A percentile compares a stretch with the other conserved stretches of the same genome.
These are phyloP conservation scores for Blastobotrys petasosporus DNA, from an alignment of 1,139 yeast species.

Conservation along the genomic window DNA sequence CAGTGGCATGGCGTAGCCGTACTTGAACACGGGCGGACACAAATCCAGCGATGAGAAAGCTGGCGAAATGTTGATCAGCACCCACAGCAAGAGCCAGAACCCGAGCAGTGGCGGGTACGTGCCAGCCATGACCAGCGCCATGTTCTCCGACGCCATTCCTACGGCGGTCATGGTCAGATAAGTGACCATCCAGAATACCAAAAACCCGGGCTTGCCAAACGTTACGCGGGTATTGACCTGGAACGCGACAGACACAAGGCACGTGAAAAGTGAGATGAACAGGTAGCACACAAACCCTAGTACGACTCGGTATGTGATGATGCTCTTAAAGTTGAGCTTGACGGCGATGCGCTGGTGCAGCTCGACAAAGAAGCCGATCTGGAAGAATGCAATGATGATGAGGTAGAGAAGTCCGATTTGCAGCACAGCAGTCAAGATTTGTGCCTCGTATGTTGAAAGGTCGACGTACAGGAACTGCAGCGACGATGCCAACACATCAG, in stretches of 20 bases:
- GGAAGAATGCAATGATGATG: conserved; percentile 60
- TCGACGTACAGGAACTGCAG: conserved; percentile 12
- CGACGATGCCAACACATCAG: conserved; percentile 14
- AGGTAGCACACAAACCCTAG: conserved; percentile 46
- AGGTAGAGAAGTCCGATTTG: conserved; percentile 63
- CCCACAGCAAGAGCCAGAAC: conserved; percentile 58
- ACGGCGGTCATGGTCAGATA: conserved; percentile 55
- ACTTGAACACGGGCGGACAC: conserved; percentile 48
- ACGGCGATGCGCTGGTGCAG: conserved; percentile 47
- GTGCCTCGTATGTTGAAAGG: conserved; percentile 10
- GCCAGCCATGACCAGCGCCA: conserved; percentile 43
- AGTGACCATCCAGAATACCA: conserved; percentile 58
- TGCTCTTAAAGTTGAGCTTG: conserved; percentile 41
- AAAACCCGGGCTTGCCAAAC: conserved; percentile 57
- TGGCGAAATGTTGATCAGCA: conserved; percentile 53
- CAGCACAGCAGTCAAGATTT: conserved; percentile 16
- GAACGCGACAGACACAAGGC: conserved; percentile 56
- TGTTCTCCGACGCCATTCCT: conserved; percentile 59
- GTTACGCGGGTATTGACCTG: conserved; percentile 47
- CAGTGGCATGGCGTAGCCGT: conserved; percentile 63
- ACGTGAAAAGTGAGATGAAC: conserved; percentile 49
- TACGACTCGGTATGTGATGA: conserved; percentile 44
- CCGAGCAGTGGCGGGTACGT: conserved; percentile 47
- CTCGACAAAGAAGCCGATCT: conserved; percentile 52
- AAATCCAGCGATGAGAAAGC: conserved; percentile 56